Conservation (phyloP, 257 asterid species). For the Solanum rostratum region DNA sequence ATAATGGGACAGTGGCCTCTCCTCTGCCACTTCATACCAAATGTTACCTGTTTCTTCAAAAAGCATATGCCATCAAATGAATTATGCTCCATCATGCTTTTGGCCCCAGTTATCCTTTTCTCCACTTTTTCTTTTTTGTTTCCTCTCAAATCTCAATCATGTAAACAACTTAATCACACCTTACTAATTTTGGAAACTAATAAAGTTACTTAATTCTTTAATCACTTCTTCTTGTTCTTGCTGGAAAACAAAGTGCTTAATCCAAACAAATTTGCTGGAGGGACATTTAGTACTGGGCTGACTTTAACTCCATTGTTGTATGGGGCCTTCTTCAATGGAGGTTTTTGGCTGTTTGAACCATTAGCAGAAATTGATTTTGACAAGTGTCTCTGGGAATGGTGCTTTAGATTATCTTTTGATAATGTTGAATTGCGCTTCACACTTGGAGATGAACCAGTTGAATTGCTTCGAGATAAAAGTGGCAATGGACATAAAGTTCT, state of each 20-base stretch:
- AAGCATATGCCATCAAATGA: background rate
- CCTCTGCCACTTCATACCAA: slow-evolving; percentile 6
- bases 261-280: slow-evolving; percentile 53
- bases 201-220: background rate
- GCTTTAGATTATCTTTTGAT: slow-evolving; percentile 25
- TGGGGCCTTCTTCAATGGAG: slow-evolving; percentile 51
- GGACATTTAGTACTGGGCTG: slow-evolving; percentile 59
- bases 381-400: slow-evolving; percentile 15
- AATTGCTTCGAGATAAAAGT: slow-evolving; percentile 53
- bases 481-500: slow-evolving; percentile 65
- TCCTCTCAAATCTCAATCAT: background rate
- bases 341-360: slow-evolving; percentile 34
- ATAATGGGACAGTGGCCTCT: background rate
- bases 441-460: slow-evolving; percentile 53
- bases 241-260: slow-evolving; percentile 58
- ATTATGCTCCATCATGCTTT: background rate
- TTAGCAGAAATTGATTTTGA: slow-evolving; percentile 8
- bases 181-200: background rate
- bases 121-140: background rate
- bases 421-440: slow-evolving; percentile 31
- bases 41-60: slow-evolving; percentile 17
- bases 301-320: slow-evolving; percentile 40
- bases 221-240: slow-evolving; percentile 46
- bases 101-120: slow-evolving; percentile 3
- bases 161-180: background rate